Evolutionary conservation across 495 filamentous ascomycete species (phyloP).

Genomic region (Parathielavia hyrcaniae): DNA sequence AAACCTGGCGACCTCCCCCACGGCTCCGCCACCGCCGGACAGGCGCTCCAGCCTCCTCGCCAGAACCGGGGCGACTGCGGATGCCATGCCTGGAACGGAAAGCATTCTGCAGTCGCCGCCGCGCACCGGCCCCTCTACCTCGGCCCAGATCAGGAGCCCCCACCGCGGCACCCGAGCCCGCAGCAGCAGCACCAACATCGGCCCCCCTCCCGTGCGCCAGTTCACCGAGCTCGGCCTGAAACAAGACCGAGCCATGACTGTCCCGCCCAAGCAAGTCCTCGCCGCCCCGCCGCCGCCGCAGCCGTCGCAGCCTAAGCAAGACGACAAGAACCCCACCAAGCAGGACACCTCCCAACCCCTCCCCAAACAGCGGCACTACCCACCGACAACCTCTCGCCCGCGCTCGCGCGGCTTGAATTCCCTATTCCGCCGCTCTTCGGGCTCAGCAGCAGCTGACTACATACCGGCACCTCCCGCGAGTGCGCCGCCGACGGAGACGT

Average conservation of each 20-base stretch:
- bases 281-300: slow-evolving; percentile 17
- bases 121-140: slow-evolving; percentile 19
- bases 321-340: not conserved
- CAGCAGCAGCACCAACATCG: slow-evolving; percentile 38
- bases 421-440: slow-evolving; percentile 38
- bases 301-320: not conserved
- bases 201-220: slow-evolving; percentile 13
- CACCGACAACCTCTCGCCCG: slow-evolving; percentile 34
- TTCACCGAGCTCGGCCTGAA: slow-evolving; percentile 16
- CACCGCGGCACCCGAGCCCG: slow-evolving; percentile 24
- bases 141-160: slow-evolving; percentile 28
- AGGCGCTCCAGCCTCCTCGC: slow-evolving; percentile 42
- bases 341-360: slow-evolving; percentile 13
- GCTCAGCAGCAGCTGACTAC: slow-evolving; percentile 18
- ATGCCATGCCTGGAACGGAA: slow-evolving; percentile 9
- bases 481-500: slow-evolving; percentile 33
- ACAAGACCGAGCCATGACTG: slow-evolving; percentile 27
- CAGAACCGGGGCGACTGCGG: slow-evolving; percentile 28
- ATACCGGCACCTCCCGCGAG: slow-evolving; percentile 23
- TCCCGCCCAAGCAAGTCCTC: slow-evolving; percentile 28
- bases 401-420: slow-evolving; percentile 37
- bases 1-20: slow-evolving; percentile 7
- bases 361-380: slow-evolving; percentile 42
- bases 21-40: slow-evolving; percentile 36
- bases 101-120: slow-evolving; percentile 20